Conservation (phyloP, 2,329 filamentous ascomycete species). For the Penicillium sp. region DNA sequence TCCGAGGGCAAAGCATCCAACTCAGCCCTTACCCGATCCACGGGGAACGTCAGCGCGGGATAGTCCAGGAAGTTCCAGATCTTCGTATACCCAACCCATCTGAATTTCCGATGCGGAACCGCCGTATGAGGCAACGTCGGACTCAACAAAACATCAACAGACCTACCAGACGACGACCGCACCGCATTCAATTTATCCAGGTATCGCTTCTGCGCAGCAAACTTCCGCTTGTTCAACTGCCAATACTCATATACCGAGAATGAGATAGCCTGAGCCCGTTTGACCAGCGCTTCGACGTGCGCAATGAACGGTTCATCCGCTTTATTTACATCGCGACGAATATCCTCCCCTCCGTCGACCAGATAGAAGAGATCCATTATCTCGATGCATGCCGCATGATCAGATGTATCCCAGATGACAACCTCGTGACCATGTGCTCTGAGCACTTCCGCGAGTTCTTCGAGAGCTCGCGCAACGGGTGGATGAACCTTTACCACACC, state of each 20-base stretch:
- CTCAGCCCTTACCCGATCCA: conserved; percentile 45
- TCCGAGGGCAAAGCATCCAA: conserved; percentile 38
- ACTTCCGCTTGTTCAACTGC: conserved; percentile 61
- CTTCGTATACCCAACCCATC: conserved; percentile 58
- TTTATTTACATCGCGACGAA: conserved; percentile 51
- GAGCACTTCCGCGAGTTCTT: conserved; percentile 37
- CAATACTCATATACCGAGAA: conserved; percentile 64
- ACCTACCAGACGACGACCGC: conserved; percentile 45
- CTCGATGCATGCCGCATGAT: conserved; percentile 53
- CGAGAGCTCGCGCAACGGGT: conserved; percentile 49
- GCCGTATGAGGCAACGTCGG: conserved; percentile 60
- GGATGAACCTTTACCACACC: conserved; percentile 55
- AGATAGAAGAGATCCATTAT: conserved; percentile 62
- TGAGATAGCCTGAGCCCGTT: conserved; percentile 53
- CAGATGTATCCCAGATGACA: conserved; percentile 50
- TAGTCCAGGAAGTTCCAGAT: conserved; percentile 63
- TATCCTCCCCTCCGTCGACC: conserved; percentile 61
- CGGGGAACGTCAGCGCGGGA: conserved; percentile 55
- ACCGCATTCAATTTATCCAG: conserved; percentile 56
- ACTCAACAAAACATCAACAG: conserved; percentile 55
- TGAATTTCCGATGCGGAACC: conserved; percentile 43
- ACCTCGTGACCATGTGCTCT: conserved; percentile 52
- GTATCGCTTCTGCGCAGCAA: conserved; percentile 52
- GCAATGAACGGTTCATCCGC: conserved; percentile 59
- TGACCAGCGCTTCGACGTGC: conserved; percentile 56